phyloP scores from a whole-genome alignment of 257 asterid genomes.

The Nicotiana sylvestris region DNA sequence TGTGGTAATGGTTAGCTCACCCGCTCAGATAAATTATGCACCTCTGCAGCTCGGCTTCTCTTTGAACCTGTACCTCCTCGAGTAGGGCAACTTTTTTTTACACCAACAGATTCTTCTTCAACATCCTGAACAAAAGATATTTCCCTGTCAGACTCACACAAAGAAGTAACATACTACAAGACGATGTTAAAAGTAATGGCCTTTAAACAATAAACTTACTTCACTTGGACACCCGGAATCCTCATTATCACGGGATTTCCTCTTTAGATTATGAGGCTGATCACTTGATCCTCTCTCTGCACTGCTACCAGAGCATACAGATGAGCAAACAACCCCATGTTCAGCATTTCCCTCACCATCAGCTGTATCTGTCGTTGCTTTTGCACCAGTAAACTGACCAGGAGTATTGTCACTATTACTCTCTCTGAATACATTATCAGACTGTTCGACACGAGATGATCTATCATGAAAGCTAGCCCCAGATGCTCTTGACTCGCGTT shows the following conservation, averaged over 20 bases:
- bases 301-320: constrained; percentile 86
- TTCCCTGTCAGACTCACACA: neutral
- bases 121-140: constrained; percentile 51
- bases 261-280: constrained; percentile 49
- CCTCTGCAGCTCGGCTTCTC: constrained; percentile 97
- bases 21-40: constrained; percentile 94
- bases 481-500: constrained; percentile 23
- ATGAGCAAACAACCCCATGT: constrained; percentile 69
- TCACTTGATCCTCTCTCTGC: constrained; percentile 70
- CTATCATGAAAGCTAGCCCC: constrained; percentile 28
- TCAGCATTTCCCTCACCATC: constrained; percentile 50
- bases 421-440: constrained; percentile 32
- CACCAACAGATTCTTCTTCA: constrained; percentile 65
- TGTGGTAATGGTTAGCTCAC: constrained; percentile 39
- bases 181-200: neutral
- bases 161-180: neutral
- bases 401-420: constrained; percentile 33
- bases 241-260: constrained; percentile 56
- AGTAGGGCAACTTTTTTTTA: constrained; percentile 34
- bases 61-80: constrained; percentile 63
- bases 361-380: constrained; percentile 26
- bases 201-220: constrained; percentile 42
- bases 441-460: constrained; percentile 25
- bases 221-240: constrained; percentile 72
- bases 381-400: constrained; percentile 16